phyloP scores from a whole-genome alignment of 345 rosid genomes.

The Kernera saxatilis region DNA sequence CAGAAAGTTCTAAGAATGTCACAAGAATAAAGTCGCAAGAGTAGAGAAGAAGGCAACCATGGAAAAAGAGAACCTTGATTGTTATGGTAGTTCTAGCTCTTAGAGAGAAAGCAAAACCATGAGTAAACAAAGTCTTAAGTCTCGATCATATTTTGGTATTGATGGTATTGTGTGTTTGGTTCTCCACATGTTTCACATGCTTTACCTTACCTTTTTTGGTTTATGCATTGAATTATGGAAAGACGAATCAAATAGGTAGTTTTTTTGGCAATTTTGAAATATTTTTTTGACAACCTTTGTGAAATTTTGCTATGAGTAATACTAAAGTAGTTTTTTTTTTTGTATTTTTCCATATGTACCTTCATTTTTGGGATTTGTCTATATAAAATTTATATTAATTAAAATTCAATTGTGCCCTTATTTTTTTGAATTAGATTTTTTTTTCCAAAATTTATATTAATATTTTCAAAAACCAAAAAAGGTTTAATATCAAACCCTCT shows the following conservation, averaged over 20 bases:
- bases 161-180: not conserved
- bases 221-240: constrained; percentile 64
- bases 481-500: too few species aligned
- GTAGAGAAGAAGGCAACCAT: constrained; percentile 11
- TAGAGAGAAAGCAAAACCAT: constrained; percentile 51
- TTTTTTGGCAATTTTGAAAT: constrained; percentile 45
- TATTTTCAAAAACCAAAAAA: too few species aligned
- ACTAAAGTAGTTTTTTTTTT: too few species aligned
- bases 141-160: not conserved
- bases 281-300: constrained; percentile 46
- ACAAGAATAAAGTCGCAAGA: not conserved
- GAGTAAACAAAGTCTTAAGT: constrained; percentile 25
- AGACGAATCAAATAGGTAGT: too few species aligned
- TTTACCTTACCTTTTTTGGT: not conserved
- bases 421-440: too few species aligned
- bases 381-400: too few species aligned
- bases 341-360: too few species aligned
- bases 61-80: constrained; percentile 23
- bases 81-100: constrained; percentile 17
- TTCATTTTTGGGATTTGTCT: too few species aligned
- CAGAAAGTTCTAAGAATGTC: constrained; percentile 14
- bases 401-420: too few species aligned
- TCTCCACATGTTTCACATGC: not conserved
- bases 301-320: constrained; percentile 74
- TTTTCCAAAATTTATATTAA: too few species aligned